Percentiles rank a stretch among this genome's conserved stretches.
These are phyloP conservation scores for Aegle marmelos DNA, from an alignment of 345 rosid species.

Conservation along the genomic window DNA sequence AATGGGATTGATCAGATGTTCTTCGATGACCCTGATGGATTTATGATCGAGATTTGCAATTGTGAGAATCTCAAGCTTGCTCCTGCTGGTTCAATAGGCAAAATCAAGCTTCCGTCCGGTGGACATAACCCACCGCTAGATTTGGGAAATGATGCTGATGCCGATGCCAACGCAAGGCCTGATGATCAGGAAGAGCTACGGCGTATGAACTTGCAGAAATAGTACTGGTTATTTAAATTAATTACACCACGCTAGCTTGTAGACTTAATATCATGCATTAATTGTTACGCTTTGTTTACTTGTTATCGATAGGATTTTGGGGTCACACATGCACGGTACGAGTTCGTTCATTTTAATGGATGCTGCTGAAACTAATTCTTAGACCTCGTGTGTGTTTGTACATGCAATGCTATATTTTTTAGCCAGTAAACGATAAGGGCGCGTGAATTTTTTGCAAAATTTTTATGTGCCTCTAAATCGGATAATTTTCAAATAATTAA, in stretches of 20 bases:
- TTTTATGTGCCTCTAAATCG: too few species aligned
- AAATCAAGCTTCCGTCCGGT: slow-evolving; percentile 27
- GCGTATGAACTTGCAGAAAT: background rate
- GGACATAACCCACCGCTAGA: slow-evolving; percentile 33
- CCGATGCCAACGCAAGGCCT: background rate
- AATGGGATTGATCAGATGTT: slow-evolving; percentile 56
- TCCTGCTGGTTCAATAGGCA: slow-evolving; percentile 36
- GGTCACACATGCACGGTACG: too few species aligned
- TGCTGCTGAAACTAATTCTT: too few species aligned
- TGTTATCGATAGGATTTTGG: too few species aligned
- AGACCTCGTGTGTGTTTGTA: too few species aligned
- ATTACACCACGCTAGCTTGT: background rate
- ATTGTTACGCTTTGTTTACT: too few species aligned
- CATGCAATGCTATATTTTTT: too few species aligned
- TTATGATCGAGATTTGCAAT: slow-evolving; percentile 80
- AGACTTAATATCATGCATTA: background rate
- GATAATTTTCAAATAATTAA: too few species aligned
- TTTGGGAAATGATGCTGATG: background rate
- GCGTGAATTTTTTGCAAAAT: too few species aligned
- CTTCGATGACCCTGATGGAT: slow-evolving; percentile 69
- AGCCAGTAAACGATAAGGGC: too few species aligned
- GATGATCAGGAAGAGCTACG: background rate
- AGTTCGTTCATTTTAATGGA: too few species aligned
- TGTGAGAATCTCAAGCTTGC: slow-evolving; percentile 75
- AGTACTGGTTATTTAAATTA: background rate